Evolutionary conservation across 441 rosid genomes (phyloP).

Genomic region (Sinapis alba): DNA sequence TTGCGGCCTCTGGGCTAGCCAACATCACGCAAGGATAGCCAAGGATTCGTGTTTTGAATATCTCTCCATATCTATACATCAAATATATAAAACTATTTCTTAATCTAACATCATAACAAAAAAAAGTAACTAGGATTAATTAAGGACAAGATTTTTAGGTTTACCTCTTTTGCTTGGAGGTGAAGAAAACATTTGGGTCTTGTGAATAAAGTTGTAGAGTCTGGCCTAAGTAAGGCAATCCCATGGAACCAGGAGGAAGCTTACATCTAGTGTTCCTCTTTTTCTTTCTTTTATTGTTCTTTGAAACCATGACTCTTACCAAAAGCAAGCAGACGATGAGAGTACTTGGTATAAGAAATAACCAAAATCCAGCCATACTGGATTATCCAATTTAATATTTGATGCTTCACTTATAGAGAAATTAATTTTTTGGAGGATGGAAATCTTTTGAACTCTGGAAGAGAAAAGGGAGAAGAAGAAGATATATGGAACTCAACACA

Average conservation of each 20-base stretch:
- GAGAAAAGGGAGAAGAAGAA: constrained; percentile 4
- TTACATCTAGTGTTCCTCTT: constrained; percentile 34
- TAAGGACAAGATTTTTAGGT: constrained; percentile 20
- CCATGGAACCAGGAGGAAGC: constrained; percentile 94
- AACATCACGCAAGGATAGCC: constrained; percentile 94
- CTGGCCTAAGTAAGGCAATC: constrained; percentile 89
- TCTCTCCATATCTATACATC: constrained; percentile 71
- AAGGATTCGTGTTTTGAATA: constrained; percentile 78
- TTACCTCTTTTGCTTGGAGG: constrained; percentile 69
- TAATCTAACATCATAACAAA: constrained; percentile 4
- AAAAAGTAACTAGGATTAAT: constrained; percentile 23
- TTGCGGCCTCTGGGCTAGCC: constrained; percentile 83
- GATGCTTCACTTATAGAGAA: neutral
- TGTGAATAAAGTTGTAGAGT: constrained; percentile 84
- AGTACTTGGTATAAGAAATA: constrained; percentile 18
- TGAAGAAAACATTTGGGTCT: constrained; percentile 80
- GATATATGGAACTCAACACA: constrained; percentile 18
- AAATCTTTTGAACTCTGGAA: neutral
- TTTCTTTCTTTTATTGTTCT: constrained; percentile 30
- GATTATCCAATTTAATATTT: neutral
- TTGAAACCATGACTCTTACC: constrained; percentile 21
- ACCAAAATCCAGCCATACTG: constrained; percentile 23
- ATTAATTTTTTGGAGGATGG: constrained; percentile 14
- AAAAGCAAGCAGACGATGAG: constrained; percentile 31
- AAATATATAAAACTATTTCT: neutral